Percentiles rank a stretch among this genome's conserved stretches.
Evolutionary conservation across 768 basidiomycete genomes (phyloP).

Genomic region (Rhizopogon roseolus): DNA sequence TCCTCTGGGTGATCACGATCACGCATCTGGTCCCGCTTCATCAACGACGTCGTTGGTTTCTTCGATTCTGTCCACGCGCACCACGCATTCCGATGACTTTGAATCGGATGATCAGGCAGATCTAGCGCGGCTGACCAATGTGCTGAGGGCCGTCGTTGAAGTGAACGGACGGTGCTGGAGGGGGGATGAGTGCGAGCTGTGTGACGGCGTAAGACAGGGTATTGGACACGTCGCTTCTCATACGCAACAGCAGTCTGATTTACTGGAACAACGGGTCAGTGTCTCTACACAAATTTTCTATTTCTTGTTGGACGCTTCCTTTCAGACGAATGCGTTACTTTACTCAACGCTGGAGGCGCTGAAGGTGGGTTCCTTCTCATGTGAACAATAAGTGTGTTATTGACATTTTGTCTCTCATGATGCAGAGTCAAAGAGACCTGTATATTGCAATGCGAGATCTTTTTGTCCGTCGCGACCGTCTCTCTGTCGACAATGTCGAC

Average conservation of each 20-base stretch:
- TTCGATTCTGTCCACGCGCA: conserved; percentile 11
- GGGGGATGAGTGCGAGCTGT: conserved; percentile 77
- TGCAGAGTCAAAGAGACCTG: conserved; percentile 74
- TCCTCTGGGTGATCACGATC: conserved; percentile 25
- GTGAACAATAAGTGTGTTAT: conserved; percentile 9
- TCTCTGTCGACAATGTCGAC: conserved; percentile 86
- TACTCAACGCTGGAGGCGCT: conserved; percentile 71
- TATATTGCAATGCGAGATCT: conserved; percentile 86
- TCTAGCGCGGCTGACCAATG: conserved; percentile 77
- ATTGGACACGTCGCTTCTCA: conserved; percentile 64
- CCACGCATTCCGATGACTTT: conserved; percentile 14
- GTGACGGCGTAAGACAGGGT: conserved; percentile 71
- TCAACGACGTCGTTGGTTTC: conserved; percentile 9
- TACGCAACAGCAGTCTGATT: conserved; percentile 66
- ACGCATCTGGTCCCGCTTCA: conserved; percentile 22
- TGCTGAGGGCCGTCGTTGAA: conserved; percentile 71
- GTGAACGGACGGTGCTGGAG: conserved; percentile 81
- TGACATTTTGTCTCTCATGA: conserved; percentile 1
- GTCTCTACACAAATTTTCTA: background rate
- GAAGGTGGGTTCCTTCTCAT: conserved; percentile 47
- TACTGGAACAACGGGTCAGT: conserved; percentile 68
- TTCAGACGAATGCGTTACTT: conserved; percentile 56
- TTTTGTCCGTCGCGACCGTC: conserved; percentile 81
- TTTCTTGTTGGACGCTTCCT: background rate
- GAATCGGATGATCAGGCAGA: conserved; percentile 61